phyloP scores from a whole-genome alignment of 495 filamentous ascomycete species.

The Penicillium cataractarum region DNA sequence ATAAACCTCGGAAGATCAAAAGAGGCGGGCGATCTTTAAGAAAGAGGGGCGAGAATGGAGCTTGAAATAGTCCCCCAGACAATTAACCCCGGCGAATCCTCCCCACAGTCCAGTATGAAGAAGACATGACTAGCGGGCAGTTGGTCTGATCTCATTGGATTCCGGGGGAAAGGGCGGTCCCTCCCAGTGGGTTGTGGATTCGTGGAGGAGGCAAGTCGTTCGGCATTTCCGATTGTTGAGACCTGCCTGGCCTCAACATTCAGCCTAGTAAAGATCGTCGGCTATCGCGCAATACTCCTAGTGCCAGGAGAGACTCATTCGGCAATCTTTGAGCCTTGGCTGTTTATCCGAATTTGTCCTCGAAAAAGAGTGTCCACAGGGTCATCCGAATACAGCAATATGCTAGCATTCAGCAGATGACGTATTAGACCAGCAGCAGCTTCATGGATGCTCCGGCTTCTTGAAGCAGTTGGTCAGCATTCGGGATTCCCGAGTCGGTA shows the following conservation, averaged over 20 bases:
- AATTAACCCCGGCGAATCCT: background rate
- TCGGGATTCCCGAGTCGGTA: constrained; percentile 5
- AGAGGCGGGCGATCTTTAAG: background rate
- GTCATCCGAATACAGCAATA: too few relatives aligned
- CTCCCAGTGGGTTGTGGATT: background rate
- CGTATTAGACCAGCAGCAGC: too few relatives aligned
- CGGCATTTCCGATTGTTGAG: background rate
- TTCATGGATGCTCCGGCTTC: background rate
- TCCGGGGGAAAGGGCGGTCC: background rate
- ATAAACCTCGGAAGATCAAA: background rate
- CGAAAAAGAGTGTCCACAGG: too few relatives aligned
- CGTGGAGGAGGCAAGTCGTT: background rate
- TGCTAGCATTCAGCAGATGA: too few relatives aligned
- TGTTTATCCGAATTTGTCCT: too few relatives aligned
- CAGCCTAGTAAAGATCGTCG: background rate
- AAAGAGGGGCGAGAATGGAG: background rate
- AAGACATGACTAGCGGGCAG: background rate
- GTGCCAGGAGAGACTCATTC: background rate
- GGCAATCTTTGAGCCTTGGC: background rate
- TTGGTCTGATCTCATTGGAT: background rate
- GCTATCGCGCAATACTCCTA: background rate
- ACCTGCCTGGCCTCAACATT: background rate
- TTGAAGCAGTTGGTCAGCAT: background rate
- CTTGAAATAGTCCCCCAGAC: background rate
- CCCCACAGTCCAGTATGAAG: background rate